These are phyloP conservation scores for Ambispora gerdemannii DNA, from an alignment of 192 early-diverging fungal genomes.

Conservation along the genomic window DNA sequence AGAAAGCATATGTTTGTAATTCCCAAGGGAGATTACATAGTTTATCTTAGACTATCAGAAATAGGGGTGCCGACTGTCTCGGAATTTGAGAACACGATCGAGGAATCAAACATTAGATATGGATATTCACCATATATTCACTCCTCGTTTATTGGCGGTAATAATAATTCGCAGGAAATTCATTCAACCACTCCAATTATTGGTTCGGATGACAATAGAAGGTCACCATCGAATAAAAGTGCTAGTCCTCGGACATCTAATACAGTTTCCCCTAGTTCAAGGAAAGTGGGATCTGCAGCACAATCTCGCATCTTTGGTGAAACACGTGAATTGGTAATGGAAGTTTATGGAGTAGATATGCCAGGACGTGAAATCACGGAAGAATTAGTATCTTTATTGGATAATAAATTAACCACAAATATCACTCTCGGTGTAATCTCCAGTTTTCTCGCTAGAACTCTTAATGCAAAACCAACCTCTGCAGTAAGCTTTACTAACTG, in stretches of 20 bases:
- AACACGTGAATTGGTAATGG: constrained; percentile 54
- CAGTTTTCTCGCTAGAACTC: constrained; percentile 66
- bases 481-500: constrained; percentile 42
- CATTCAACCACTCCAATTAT: constrained; percentile 7
- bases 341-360: constrained; percentile 70
- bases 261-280: constrained; percentile 43
- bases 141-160: not conserved
- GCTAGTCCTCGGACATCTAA: constrained; percentile 41
- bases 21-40: constrained; percentile 50
- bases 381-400: constrained; percentile 62
- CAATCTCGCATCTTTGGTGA: constrained; percentile 37
- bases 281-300: constrained; percentile 11
- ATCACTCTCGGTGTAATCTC: constrained; percentile 62
- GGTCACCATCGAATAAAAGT: constrained; percentile 32
- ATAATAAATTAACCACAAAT: constrained; percentile 56
- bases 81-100: constrained; percentile 23
- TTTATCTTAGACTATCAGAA: constrained; percentile 56
- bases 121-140: not conserved
- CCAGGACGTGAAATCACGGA: constrained; percentile 51
- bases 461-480: constrained; percentile 57
- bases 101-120: not conserved
- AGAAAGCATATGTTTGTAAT: constrained; percentile 71
- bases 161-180: not conserved
- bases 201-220: constrained; percentile 31
- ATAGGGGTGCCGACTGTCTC: constrained; percentile 25